Percentiles rank a stretch among this genome's conserved stretches.
Conservation (phyloP, 164 flowering plant genomes). For the Macadamia integrifolia region DNA sequence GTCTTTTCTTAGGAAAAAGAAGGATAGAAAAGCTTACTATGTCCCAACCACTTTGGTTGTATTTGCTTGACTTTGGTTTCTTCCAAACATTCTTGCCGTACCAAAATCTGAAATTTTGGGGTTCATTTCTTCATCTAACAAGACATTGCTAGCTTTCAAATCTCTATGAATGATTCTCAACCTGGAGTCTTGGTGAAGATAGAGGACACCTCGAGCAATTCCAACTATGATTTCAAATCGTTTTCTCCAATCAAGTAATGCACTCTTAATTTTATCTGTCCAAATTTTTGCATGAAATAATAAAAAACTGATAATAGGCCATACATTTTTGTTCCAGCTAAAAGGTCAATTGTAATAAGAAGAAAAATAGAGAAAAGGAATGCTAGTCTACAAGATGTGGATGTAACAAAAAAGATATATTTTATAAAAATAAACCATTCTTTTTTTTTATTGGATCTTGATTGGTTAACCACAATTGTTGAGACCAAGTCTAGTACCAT, state of each 20-base stretch:
- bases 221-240: constrained; percentile 60
- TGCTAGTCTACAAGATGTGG: too few relatives aligned
- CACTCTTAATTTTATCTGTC: constrained; percentile 26
- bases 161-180: constrained; percentile 69
- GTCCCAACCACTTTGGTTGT: constrained; percentile 58
- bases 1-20: not conserved
- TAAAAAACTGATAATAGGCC: not conserved
- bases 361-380: too few relatives aligned
- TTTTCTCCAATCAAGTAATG: constrained; percentile 39
- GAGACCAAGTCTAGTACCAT: too few relatives aligned
- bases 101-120: constrained; percentile 83
- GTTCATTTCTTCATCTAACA: constrained; percentile 51
- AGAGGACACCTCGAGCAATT: constrained; percentile 64
- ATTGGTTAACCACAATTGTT: too few relatives aligned
- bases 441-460: too few relatives aligned
- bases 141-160: constrained; percentile 62
- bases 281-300: not conserved
- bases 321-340: too few relatives aligned
- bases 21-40: constrained; percentile 36
- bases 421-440: too few relatives aligned
- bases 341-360: too few relatives aligned
- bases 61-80: constrained; percentile 29
- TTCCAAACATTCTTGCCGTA: constrained; percentile 59
- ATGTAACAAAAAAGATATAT: too few relatives aligned
- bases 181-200: constrained; percentile 69